These are phyloP conservation scores for Sicyos baderoa DNA, from an alignment of 306 rosid species.

Conservation along the genomic window DNA sequence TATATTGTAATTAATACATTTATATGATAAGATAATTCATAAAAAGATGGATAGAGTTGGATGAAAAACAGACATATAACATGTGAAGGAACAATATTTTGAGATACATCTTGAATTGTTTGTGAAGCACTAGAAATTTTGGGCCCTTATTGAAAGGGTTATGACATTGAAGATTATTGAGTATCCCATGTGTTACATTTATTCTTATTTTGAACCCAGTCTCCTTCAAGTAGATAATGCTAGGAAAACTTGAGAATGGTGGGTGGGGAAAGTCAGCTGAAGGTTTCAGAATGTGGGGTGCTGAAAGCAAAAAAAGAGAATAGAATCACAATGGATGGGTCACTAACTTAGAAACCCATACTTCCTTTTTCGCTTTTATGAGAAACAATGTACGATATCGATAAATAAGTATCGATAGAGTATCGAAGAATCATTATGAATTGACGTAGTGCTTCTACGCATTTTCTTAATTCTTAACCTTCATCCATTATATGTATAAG, in stretches of 20 bases:
- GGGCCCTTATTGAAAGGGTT: slow-evolving; percentile 18
- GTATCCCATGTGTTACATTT: slow-evolving; percentile 17
- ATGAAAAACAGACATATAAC: slow-evolving; percentile 12
- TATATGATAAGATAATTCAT: neutral
- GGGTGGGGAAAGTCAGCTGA: neutral
- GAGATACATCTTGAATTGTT: slow-evolving; percentile 1
- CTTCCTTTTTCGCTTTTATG: no score
- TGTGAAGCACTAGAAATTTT: slow-evolving; percentile 5
- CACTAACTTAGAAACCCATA: no score
- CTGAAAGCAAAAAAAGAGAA: no score
- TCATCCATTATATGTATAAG: no score
- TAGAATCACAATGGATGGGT: no score
- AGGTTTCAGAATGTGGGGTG: no score
- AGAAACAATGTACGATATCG: no score
- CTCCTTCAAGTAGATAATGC: slow-evolving; percentile 15
- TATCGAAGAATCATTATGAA: no score
- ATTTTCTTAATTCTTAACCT: no score
- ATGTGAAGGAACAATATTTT: slow-evolving; percentile 18
- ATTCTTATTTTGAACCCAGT: slow-evolving; percentile 3
- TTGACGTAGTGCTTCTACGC: no score
- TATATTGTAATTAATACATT: neutral
- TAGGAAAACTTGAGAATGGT: slow-evolving; percentile 5
- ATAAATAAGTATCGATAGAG: no score
- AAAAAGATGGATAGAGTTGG: neutral
- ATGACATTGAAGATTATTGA: slow-evolving; percentile 15